These are phyloP conservation scores for Apophysomyces elegans DNA, from an alignment of 371 early-diverging fungal species.

Conservation along the genomic window DNA sequence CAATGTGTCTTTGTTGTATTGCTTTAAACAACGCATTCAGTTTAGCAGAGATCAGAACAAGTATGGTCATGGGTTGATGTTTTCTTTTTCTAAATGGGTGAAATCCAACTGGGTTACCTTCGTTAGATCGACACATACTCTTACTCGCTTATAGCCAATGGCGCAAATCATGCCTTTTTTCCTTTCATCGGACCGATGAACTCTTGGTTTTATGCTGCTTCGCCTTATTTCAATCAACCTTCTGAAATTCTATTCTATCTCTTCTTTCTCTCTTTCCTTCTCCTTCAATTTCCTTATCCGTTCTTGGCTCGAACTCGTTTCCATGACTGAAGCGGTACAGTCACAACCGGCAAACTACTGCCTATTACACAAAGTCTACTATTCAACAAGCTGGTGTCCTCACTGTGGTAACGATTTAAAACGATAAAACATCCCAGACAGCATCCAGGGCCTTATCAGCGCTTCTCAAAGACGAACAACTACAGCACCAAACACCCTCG, in stretches of 20 bases:
- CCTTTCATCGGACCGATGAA: too few species aligned
- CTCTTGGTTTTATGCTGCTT: too few species aligned
- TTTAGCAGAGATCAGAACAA: too few species aligned
- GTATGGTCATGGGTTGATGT: too few species aligned
- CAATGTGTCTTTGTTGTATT: too few species aligned
- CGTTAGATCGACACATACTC: too few species aligned
- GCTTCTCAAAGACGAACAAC: background rate
- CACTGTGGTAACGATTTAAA: slow-evolving; percentile 4
- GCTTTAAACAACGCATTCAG: too few species aligned
- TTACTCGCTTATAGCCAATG: too few species aligned
- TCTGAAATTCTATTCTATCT: background rate
- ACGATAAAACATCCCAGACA: background rate
- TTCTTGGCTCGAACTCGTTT: background rate
- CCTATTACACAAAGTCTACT: slow-evolving; percentile 7
- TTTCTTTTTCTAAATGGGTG: too few species aligned
- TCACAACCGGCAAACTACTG: slow-evolving; percentile 6
- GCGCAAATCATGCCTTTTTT: too few species aligned
- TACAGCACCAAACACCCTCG: background rate
- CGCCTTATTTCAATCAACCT: too few species aligned
- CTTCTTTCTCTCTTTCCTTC: background rate
- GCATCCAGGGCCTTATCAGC: background rate
- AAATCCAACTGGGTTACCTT: too few species aligned
- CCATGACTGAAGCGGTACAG: background rate
- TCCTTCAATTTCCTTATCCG: background rate
- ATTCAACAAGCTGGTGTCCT: slow-evolving; percentile 8